A percentile compares a stretch with the other conserved stretches of the same genome.
phyloP scores from a whole-genome alignment of 2,329 filamentous ascomycete genomes.

The Bipolaris zeicola region DNA sequence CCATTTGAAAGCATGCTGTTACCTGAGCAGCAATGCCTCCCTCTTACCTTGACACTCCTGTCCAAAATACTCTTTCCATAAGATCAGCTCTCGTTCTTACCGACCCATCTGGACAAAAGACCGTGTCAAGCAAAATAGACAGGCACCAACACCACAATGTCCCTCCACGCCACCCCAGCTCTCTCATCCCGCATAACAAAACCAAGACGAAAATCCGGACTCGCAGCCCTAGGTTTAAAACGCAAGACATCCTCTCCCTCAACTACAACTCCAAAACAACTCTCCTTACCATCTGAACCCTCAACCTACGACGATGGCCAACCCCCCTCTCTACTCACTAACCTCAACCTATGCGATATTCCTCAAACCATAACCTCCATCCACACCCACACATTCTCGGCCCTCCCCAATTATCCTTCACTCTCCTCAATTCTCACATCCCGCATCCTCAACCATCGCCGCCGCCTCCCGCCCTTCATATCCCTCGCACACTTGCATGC shows the following conservation, averaged over 20 bases:
- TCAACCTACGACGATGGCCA: constrained; percentile 45
- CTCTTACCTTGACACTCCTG: not conserved
- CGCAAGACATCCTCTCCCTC: constrained; percentile 48
- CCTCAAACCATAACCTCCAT: constrained; percentile 69
- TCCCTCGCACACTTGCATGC: constrained; percentile 70
- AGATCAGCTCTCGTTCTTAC: constrained; percentile 10
- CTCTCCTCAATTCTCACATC: constrained; percentile 68
- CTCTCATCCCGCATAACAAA: constrained; percentile 41
- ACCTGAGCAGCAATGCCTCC: constrained; percentile 23
- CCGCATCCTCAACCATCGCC: constrained; percentile 67
- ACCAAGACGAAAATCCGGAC: constrained; percentile 29
- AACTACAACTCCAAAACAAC: constrained; percentile 41
- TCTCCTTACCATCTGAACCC: constrained; percentile 24
- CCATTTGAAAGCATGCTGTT: constrained; percentile 26
- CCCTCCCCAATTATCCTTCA: constrained; percentile 64
- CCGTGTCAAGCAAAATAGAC: not conserved
- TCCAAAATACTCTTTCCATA: not conserved
- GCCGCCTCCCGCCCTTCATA: constrained; percentile 65
- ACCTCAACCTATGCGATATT: constrained; percentile 65
- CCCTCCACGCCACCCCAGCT: constrained; percentile 39
- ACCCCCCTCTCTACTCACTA: constrained; percentile 58
- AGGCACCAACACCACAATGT: constrained; percentile 21
- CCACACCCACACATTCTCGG: constrained; percentile 66
- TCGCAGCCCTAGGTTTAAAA: constrained; percentile 35
- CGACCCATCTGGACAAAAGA: not conserved